Evolutionary conservation across 1,284 basidiomycete species (phyloP), one percentile per base, ranked within the genome.

Genomic region (Apiotrichum siamense): DNA sequence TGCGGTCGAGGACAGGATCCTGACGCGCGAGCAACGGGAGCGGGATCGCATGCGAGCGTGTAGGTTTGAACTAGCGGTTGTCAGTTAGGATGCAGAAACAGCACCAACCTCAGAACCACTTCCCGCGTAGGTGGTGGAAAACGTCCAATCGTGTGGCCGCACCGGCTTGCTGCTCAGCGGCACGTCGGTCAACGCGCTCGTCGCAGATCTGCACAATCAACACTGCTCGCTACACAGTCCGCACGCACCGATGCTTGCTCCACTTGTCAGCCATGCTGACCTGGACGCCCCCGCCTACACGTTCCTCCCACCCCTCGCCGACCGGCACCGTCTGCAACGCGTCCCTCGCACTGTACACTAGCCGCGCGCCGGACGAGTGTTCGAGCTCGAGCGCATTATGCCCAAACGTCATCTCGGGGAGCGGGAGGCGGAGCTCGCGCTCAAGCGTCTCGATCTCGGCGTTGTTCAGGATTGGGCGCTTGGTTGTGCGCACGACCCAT

Each of bases 321-420:
- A 82, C 83, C 54, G 85, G 86, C 3, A 98, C 91, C 1, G 71
- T 77, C 37, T 77, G 76, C 33, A 99, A 75, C 3, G 91, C 89
- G 12, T 81, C 78, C 20, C 81, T 75, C 0, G 87, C 80, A 33
- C 81, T 79, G 65, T 96, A 93, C 1, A 74, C 64, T 55, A 89
- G 86, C 86, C 3, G 80, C 81, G 20, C 81, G 83, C 1, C 79
- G 71, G 9, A 65, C 72, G 24, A 54, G 42, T 20, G 56, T 45
- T 36, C 9, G 13, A 97, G 75, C 7, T 78, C 75, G 2, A 99
- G 78, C 18, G 74, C 74, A 72, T 97, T 98, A 69, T 81, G 83
- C 5, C 92, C 92, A 66, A 97, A 98, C 0, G 88, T 92, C 90
- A 98, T 98, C 70, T 99, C 94, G 3, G 96, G 96, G 1, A 94